Base-by-base conservation (phyloP, 257 asterid species). In the Ajuga chamaepitys region DNA sequence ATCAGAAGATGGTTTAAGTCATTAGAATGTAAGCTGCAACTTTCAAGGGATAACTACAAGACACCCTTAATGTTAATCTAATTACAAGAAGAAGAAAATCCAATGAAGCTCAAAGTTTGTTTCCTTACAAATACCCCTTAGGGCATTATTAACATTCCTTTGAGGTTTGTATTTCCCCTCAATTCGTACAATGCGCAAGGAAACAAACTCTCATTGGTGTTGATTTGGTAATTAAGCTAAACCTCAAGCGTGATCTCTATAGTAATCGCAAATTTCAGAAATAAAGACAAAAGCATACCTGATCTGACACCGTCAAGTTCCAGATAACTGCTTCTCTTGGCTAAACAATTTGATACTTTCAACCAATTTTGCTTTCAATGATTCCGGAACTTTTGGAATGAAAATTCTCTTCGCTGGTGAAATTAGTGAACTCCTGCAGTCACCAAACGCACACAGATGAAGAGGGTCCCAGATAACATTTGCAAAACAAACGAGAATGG, bases 351-450 rank as follows among this genome's bases (percentile, higher is more conserved):
- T 67, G 74, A 87, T 79, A 8, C 72, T 82, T 66, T 81, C 84
- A 28, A 88, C 64, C 62, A 88, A 78, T 60, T 63, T 81, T 61
- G 83, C 81, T 78, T 86, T 91, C 77, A 91, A 79, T 24, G 90
- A 75, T 66, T 86, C 85, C 0, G 97, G 97, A 67, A 88, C 70
- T 78, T 83, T 82, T 6, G 93, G 70, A 62, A 72, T 73, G 26
- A 86, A 88, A 71, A 45, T 70, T 65, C 66, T 51, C 80, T 80
- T 86, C 12, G 95, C 97, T 48, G 83, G 88, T 65, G 86, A 69
- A 60, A 88, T 74, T 79, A 91, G 73, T 57, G 68, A 64, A 77
- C 70, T 75, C 91, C 97, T 91, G 88, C 77, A 24, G 68, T 56
- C 42, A 73, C 58, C 54, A 75, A 6, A 52, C 13, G 46, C 3